These are phyloP conservation scores for Paragyromitra xinjiangensis DNA, from an alignment of 495 filamentous ascomycete genomes.

Conservation along the genomic window DNA sequence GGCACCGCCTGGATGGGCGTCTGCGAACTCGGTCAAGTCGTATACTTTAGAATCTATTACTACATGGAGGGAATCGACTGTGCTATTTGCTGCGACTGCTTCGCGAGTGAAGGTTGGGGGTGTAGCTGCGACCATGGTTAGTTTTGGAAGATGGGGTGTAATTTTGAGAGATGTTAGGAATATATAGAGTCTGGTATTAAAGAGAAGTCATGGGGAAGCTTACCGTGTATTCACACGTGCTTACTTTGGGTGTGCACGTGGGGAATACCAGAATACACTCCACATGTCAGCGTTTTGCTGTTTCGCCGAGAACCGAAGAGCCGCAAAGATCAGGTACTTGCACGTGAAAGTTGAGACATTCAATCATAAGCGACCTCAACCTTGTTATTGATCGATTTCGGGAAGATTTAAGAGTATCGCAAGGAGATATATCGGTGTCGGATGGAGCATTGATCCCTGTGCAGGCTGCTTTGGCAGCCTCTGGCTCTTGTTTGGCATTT, in stretches of 20 bases:
- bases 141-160: neutral
- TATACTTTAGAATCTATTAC: slow-evolving; percentile 92
- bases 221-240: slow-evolving; percentile 19
- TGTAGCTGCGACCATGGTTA: slow-evolving; percentile 30
- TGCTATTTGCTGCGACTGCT: slow-evolving; percentile 83
- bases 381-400: too few species aligned
- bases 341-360: neutral
- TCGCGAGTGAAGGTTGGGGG: slow-evolving; percentile 69
- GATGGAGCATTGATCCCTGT: too few species aligned
- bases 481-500: too few species aligned
- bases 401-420: too few species aligned
- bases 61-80: slow-evolving; percentile 80
- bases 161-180: neutral
- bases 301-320: slow-evolving; percentile 41
- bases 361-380: too few species aligned
- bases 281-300: slow-evolving; percentile 10
- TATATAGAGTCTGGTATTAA: slow-evolving; percentile 16
- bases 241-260: neutral
- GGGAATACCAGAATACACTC: neutral
- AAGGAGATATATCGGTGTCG: too few species aligned
- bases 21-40: slow-evolving; percentile 89
- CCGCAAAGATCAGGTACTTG: slow-evolving; percentile 1
- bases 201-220: slow-evolving; percentile 10
- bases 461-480: too few species aligned
- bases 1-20: slow-evolving; percentile 93